Conservation (phyloP, 345 rosid genomes). For the Psidium guajava region DNA sequence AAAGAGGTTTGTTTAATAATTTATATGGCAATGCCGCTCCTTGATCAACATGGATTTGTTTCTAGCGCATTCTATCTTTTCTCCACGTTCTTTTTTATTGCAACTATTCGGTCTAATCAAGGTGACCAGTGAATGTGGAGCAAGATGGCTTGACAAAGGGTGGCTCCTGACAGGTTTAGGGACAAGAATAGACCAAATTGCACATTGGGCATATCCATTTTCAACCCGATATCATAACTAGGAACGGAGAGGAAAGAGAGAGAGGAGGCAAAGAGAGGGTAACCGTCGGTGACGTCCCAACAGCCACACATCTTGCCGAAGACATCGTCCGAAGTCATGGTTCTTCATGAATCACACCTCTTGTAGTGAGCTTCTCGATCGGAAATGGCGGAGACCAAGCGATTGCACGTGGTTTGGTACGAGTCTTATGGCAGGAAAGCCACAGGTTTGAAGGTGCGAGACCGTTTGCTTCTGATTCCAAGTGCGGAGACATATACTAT, state of each 20-base stretch:
- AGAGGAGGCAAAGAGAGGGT: not conserved
- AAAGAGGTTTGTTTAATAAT: not conserved
- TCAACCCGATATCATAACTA: not conserved
- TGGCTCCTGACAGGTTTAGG: not conserved
- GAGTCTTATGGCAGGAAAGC: not conserved
- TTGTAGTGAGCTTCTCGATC: not conserved
- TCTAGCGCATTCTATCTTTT: not conserved
- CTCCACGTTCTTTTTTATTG: not conserved
- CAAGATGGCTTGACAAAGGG: not conserved
- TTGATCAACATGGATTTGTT: not conserved
- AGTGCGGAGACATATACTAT: not conserved
- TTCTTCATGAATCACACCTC: rapidly evolving
- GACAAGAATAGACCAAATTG: not conserved
- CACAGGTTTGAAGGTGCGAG: not conserved
- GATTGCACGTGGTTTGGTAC: not conserved
- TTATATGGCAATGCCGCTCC: not conserved
- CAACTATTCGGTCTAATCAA: too few species aligned
- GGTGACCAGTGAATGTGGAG: not conserved
- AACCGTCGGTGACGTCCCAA: not conserved
- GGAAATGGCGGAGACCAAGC: not conserved
- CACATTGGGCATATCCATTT: not conserved
- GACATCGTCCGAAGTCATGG: not conserved
- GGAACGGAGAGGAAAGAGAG: not conserved
- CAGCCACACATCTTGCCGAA: not conserved
- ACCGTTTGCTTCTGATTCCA: not conserved